phyloP scores from a whole-genome alignment of 1,284 basidiomycete genomes.

The Pseudozyma thailandica region DNA sequence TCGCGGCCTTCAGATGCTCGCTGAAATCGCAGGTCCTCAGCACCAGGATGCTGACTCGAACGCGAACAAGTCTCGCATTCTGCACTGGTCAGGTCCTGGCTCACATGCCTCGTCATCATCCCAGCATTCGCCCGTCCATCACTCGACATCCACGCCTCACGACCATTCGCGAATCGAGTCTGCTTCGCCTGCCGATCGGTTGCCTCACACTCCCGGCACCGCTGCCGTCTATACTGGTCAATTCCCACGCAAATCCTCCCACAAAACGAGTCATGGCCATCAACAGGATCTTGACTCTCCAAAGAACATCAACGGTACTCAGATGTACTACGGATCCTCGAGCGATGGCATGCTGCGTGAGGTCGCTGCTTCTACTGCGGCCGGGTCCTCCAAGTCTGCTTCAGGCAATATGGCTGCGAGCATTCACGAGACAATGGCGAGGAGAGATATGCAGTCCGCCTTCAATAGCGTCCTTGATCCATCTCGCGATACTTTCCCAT shows the following conservation, averaged over 20 bases:
- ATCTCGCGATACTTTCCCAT: slow-evolving; percentile 44
- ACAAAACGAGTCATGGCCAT: neutral
- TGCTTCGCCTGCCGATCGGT: slow-evolving; percentile 9
- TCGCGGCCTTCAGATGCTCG: slow-evolving; percentile 46
- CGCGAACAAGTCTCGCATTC: slow-evolving; percentile 28
- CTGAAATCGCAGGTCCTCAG: slow-evolving; percentile 39
- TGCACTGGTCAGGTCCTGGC: slow-evolving; percentile 23
- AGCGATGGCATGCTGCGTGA: slow-evolving; percentile 23
- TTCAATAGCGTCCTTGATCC: slow-evolving; percentile 43
- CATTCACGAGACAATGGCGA: slow-evolving; percentile 28
- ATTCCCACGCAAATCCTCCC: slow-evolving; percentile 6
- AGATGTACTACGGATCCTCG: slow-evolving; percentile 35
- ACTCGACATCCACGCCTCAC: neutral
- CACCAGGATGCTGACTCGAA: slow-evolving; percentile 41
- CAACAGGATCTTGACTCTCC: slow-evolving; percentile 19
- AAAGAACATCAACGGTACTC: slow-evolving; percentile 40
- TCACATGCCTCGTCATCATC: slow-evolving; percentile 22
- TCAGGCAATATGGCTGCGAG: neutral
- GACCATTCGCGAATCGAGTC: neutral
- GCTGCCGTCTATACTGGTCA: slow-evolving; percentile 10
- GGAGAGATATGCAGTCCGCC: slow-evolving; percentile 36
- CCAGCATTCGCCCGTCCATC: slow-evolving; percentile 7
- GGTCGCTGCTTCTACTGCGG: slow-evolving; percentile 14
- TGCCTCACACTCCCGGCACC: neutral
- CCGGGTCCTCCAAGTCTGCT: slow-evolving; percentile 6